Percentiles rank a stretch among this genome's conserved stretches.
Conservation (phyloP, 1,139 yeast genomes). For the Pneumocystis sp. region DNA sequence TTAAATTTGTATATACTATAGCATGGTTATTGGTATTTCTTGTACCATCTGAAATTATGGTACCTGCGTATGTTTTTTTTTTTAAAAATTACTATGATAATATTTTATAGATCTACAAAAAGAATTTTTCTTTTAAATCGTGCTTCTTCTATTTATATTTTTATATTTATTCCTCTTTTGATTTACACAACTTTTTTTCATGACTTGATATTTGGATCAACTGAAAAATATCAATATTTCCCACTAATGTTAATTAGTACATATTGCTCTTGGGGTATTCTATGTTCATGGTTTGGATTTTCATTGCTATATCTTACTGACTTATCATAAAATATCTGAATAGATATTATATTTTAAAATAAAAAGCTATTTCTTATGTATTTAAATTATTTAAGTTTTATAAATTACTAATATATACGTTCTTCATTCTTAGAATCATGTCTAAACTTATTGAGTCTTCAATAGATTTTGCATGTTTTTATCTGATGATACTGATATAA, state of each 20-base stretch:
- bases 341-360: background rate
- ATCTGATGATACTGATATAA: background rate
- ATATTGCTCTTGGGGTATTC: constrained; percentile 72
- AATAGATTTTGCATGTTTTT: background rate
- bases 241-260: constrained; percentile 71
- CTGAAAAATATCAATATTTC: constrained; percentile 38
- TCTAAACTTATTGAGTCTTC: background rate
- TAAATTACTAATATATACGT: background rate
- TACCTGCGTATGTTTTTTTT: constrained; percentile 35
- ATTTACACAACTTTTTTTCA: constrained; percentile 18
- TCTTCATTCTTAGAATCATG: background rate
- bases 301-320: constrained; percentile 59
- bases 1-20: constrained; percentile 64
- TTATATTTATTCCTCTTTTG: constrained; percentile 55
- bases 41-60: constrained; percentile 39
- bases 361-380: background rate
- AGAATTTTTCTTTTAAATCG: constrained; percentile 56
- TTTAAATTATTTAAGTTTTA: background rate
- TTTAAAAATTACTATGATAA: constrained; percentile 28
- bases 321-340: background rate
- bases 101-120: constrained; percentile 24
- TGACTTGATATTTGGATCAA: constrained; percentile 7
- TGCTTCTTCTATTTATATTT: constrained; percentile 47
- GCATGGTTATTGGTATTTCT: constrained; percentile 74
- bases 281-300: constrained; percentile 78